A percentile compares a stretch with the other conserved stretches of the same genome.
Evolutionary conservation across 1,139 yeast species (phyloP).

Genomic region (Taphrina wiesneri): DNA sequence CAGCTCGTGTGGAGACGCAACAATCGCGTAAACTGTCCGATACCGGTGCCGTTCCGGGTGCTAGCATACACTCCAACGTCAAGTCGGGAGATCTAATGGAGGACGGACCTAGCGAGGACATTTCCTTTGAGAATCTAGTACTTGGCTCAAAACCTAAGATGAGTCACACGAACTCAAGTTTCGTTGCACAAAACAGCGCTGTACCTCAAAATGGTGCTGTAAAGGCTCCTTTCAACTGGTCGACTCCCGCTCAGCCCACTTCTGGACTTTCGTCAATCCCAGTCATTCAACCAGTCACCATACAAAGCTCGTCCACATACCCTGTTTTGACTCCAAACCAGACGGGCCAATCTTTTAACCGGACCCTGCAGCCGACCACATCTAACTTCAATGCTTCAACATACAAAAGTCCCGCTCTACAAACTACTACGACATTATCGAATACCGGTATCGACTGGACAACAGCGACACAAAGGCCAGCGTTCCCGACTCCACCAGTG

Average conservation of each 20-base stretch:
- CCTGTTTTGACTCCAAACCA: conserved; percentile 5
- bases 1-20: conserved; percentile 47
- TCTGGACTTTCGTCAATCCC: not conserved
- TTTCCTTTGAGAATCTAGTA: conserved; percentile 27
- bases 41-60: conserved; percentile 26
- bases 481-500: not conserved
- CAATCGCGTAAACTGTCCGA: conserved; percentile 43
- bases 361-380: not conserved
- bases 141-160: conserved; percentile 9
- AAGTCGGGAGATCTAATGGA: conserved; percentile 3
- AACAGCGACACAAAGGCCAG: conserved; percentile 1
- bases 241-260: conserved; percentile 19
- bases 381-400: not conserved
- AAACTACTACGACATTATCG: not conserved
- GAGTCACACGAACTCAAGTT: not conserved
- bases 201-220: not conserved
- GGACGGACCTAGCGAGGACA: conserved; percentile 15
- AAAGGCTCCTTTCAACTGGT: conserved; percentile 19
- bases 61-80: conserved; percentile 2
- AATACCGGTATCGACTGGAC: conserved; percentile 19
- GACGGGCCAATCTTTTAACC: not conserved
- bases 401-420: not conserved
- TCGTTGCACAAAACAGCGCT: not conserved
- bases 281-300: not conserved
- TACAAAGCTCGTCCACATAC: not conserved